Evolutionary conservation across 371 early-diverging fungal genomes (phyloP).

Genomic region (Synchytrium microbalum): DNA sequence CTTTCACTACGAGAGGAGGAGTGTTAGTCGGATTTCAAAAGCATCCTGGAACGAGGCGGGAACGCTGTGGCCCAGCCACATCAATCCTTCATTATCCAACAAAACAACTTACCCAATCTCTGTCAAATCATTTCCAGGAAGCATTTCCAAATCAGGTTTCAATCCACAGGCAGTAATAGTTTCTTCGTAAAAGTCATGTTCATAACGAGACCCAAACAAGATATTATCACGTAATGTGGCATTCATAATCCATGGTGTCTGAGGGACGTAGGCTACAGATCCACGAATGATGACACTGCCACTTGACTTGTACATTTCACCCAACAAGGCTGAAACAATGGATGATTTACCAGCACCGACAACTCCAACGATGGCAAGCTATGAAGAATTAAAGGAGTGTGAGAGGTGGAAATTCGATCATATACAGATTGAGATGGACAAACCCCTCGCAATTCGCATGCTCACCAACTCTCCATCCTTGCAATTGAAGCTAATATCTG

Average conservation of each 20-base stretch:
- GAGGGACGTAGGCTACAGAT: constrained; percentile 82
- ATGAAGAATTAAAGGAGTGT: not conserved
- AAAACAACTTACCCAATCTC: constrained; percentile 58
- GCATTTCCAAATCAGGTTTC: constrained; percentile 66
- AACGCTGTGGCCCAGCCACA: too few species aligned
- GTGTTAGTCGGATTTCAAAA: too few species aligned
- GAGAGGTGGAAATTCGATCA: not conserved
- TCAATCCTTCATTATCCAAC: not conserved
- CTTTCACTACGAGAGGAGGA: too few species aligned
- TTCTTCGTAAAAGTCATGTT: constrained; percentile 64
- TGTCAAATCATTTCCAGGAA: constrained; percentile 77
- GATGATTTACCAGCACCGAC: constrained; percentile 87
- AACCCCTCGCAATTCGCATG: constrained; percentile 50
- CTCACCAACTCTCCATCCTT: constrained; percentile 58
- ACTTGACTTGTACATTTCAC: constrained; percentile 65
- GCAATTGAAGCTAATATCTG: constrained; percentile 55
- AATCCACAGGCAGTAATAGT: constrained; percentile 45
- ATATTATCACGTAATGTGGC: constrained; percentile 86
- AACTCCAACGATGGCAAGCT: constrained; percentile 19
- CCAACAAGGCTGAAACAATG: constrained; percentile 70
- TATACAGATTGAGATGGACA: not conserved
- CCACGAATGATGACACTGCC: constrained; percentile 69
- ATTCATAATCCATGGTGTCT: constrained; percentile 86
- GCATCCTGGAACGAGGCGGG: too few species aligned
- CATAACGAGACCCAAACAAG: constrained; percentile 76